Conservation (phyloP, 495 filamentous ascomycete species). For the Stereocaulon alpinum region DNA sequence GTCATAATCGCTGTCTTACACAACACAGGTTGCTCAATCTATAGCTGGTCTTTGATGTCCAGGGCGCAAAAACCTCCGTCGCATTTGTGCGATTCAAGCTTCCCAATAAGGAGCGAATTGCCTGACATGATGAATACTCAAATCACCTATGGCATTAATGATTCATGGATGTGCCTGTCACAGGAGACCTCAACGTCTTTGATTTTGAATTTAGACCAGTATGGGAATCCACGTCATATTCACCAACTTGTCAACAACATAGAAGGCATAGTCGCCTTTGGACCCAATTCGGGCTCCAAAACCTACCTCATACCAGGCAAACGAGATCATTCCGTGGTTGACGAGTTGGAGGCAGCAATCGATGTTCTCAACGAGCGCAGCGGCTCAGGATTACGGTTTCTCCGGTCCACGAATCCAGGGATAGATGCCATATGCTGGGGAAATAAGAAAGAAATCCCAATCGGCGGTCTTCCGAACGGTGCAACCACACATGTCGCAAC, state of each 20-base stretch:
- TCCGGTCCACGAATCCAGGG: background rate
- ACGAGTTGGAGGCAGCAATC: background rate
- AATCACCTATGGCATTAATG: background rate
- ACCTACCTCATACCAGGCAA: background rate
- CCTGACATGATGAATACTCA: background rate
- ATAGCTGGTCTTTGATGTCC: slow-evolving; percentile 43
- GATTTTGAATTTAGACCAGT: background rate
- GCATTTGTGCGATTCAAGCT: slow-evolving; percentile 3
- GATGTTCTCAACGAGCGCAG: background rate
- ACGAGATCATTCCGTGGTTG: background rate
- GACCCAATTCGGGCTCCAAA: background rate
- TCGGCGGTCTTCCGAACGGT: background rate
- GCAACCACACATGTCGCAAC: background rate
- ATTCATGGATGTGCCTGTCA: background rate
- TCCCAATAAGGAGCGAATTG: background rate
- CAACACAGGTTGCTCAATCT: slow-evolving; percentile 50
- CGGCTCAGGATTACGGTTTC: background rate
- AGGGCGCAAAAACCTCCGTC: slow-evolving; percentile 15
- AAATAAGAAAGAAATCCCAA: background rate
- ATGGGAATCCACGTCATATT: background rate
- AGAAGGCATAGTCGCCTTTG: background rate
- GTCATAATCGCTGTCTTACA: slow-evolving; percentile 57
- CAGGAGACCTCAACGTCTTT: background rate
- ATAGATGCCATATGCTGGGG: slow-evolving; percentile 1
- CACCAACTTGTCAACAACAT: background rate